phyloP scores from a whole-genome alignment of 2,329 filamentous ascomycete genomes.

The Huntiella abstrusa region DNA sequence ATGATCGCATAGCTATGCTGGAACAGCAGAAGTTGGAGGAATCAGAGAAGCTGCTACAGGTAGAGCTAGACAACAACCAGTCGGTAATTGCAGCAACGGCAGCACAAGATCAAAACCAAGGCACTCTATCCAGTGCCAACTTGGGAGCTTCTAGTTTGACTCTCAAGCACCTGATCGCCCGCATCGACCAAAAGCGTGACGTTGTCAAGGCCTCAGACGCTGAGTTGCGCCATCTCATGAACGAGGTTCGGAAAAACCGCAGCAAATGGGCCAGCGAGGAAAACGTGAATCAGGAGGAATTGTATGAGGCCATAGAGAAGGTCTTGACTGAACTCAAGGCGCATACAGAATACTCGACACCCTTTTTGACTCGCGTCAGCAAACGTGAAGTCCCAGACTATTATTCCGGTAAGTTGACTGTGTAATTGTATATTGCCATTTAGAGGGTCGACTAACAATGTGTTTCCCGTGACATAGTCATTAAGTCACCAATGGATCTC shows the following conservation, averaged over 20 bases:
- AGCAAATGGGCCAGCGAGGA: slow-evolving; percentile 99
- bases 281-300: slow-evolving; percentile 88
- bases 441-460: not conserved
- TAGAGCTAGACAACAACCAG: slow-evolving; percentile 64
- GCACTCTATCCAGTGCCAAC: slow-evolving; percentile 83
- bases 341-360: slow-evolving; percentile 92
- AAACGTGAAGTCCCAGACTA: slow-evolving; percentile 96
- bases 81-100: slow-evolving; percentile 38
- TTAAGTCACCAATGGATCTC: slow-evolving; percentile 95
- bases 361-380: slow-evolving; percentile 84
- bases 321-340: slow-evolving; percentile 94
- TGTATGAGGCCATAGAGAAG: slow-evolving; percentile 93
- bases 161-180: slow-evolving; percentile 86
- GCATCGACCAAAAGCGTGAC: slow-evolving; percentile 83
- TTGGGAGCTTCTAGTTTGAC: slow-evolving; percentile 90
- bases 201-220: slow-evolving; percentile 83
- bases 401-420: slow-evolving; percentile 49
- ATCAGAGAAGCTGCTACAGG: slow-evolving; percentile 86
- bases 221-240: slow-evolving; percentile 81
- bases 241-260: slow-evolving; percentile 90
- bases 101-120: slow-evolving; percentile 18
- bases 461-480: slow-evolving; percentile 32
- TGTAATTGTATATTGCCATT: slow-evolving; percentile 7
- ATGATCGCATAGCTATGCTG: slow-evolving; percentile 87
- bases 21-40: slow-evolving; percentile 95